phyloP scores from a whole-genome alignment of 495 filamentous ascomycete genomes.

The Penicillium paradoxum region DNA sequence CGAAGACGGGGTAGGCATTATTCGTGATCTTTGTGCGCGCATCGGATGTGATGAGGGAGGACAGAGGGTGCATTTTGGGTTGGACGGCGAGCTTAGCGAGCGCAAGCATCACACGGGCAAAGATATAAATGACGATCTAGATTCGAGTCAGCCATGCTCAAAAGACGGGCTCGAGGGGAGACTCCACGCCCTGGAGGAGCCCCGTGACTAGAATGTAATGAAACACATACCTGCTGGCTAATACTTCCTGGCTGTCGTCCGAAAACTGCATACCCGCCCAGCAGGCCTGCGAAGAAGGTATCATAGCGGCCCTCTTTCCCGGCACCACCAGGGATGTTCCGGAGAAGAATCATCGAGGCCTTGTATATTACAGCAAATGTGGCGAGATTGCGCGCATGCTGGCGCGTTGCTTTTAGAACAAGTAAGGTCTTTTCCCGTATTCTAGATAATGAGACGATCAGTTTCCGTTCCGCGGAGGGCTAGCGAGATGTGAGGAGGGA shows the following conservation, averaged over 20 bases:
- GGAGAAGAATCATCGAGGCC: constrained; percentile 63
- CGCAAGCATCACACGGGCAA: constrained; percentile 82
- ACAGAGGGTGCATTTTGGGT: constrained; percentile 48
- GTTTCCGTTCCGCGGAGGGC: constrained; percentile 4
- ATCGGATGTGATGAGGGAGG: constrained; percentile 38
- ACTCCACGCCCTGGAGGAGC: background rate
- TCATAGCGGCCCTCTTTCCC: constrained; percentile 68
- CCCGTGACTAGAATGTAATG: background rate
- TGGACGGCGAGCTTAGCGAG: constrained; percentile 76
- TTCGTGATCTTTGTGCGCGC: constrained; percentile 49
- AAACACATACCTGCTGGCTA: constrained; percentile 67
- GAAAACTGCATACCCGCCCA: constrained; percentile 92
- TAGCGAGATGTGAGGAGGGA: constrained; percentile 9
- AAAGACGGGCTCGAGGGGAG: background rate
- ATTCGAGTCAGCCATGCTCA: background rate
- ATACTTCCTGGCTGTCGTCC: constrained; percentile 77
- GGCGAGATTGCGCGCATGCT: constrained; percentile 87
- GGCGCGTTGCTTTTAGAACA: constrained; percentile 78
- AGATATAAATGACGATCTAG: constrained; percentile 91
- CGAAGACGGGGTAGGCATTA: constrained; percentile 88
- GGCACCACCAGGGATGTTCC: constrained; percentile 52
- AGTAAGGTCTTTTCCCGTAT: constrained; percentile 72
- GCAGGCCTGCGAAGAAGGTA: constrained; percentile 80
- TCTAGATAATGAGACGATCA: constrained; percentile 32
- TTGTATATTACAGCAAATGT: constrained; percentile 92